Conservation (phyloP, 1,284 basidiomycete species). For the Pseudozyma flocculosa region DNA sequence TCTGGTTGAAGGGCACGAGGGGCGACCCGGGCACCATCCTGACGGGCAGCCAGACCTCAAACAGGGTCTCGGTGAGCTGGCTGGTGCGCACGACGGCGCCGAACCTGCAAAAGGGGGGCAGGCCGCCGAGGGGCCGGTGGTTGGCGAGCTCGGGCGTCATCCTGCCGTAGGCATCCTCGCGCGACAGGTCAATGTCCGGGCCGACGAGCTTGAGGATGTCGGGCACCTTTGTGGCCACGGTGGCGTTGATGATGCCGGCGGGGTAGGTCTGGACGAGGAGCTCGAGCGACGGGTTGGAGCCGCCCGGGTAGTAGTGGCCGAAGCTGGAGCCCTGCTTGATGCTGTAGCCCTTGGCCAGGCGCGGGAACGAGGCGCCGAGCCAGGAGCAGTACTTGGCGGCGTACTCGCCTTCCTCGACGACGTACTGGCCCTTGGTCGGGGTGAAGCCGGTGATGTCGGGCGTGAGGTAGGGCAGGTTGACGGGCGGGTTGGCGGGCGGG, state of each 20-base stretch:
- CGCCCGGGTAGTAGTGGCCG: conserved; percentile 16
- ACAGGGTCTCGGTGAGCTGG: conserved; percentile 10
- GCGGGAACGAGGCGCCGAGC: not conserved
- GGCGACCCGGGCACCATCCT: conserved; percentile 3
- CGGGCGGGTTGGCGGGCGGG: too few relatives aligned
- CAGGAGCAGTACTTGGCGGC: conserved; percentile 1
- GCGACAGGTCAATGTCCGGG: conserved; percentile 19
- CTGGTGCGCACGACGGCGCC: conserved; percentile 11
- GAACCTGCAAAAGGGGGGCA: conserved; percentile 30
- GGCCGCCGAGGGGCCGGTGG: conserved; percentile 16
- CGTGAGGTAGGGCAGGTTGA: not conserved
- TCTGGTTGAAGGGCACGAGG: conserved; percentile 8
- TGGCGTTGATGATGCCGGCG: conserved; percentile 1
- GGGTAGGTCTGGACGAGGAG: conserved; percentile 12
- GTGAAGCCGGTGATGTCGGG: conserved; percentile 4
- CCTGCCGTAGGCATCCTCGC: conserved; percentile 13
- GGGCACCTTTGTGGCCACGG: not conserved
- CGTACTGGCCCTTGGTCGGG: not conserved
- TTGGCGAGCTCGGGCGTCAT: not conserved
- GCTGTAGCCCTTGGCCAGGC: not conserved
- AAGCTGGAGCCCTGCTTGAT: conserved; percentile 5
- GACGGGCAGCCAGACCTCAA: conserved; percentile 26
- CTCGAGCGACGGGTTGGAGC: conserved; percentile 21
- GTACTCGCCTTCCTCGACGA: not conserved
- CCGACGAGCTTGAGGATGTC: conserved; percentile 15